Conservation (phyloP, 305 asterid genomes). For the Nicotiana rustica region DNA sequence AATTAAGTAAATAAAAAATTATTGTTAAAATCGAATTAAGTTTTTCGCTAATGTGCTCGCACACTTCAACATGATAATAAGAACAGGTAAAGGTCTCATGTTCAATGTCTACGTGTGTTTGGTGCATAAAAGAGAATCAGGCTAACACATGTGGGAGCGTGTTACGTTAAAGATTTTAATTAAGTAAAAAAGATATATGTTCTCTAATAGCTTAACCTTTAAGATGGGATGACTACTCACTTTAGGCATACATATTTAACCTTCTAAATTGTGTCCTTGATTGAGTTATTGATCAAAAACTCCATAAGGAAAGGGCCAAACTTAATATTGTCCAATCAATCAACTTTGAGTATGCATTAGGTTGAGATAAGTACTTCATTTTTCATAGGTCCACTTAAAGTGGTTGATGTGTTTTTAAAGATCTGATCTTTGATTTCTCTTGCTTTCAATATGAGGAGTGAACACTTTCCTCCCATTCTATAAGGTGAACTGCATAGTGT, state of each 20-base stretch:
- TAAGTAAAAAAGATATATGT: too few species aligned
- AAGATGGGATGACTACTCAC: too few species aligned
- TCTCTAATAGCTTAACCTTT: too few species aligned
- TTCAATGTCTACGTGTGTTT: too few species aligned
- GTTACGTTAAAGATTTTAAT: too few species aligned
- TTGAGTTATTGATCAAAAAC: slow-evolving; percentile 34
- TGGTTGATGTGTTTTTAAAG: slow-evolving; percentile 43
- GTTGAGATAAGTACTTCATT: slow-evolving; percentile 39
- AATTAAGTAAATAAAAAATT: too few species aligned
- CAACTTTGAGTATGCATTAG: slow-evolving; percentile 48
- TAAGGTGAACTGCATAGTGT: too few species aligned
- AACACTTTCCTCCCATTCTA: slow-evolving; percentile 50
- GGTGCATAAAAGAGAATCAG: too few species aligned
- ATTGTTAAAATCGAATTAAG: too few species aligned
- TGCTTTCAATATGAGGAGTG: slow-evolving; percentile 60
- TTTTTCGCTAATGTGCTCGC: neutral
- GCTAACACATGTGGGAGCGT: too few species aligned
- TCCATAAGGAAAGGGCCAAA: slow-evolving; percentile 43
- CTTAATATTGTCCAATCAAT: slow-evolving; percentile 35
- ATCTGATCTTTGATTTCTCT: slow-evolving; percentile 72
- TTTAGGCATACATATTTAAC: too few species aligned
- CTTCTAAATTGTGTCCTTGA: slow-evolving; percentile 31
- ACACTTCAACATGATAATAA: neutral
- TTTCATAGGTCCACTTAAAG: slow-evolving; percentile 49
- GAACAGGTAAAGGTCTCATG: too few species aligned